Percentiles rank a stretch among this genome's conserved stretches.
phyloP scores from a whole-genome alignment of 352 stramenopile species.

The Blastocystis sp. region DNA sequence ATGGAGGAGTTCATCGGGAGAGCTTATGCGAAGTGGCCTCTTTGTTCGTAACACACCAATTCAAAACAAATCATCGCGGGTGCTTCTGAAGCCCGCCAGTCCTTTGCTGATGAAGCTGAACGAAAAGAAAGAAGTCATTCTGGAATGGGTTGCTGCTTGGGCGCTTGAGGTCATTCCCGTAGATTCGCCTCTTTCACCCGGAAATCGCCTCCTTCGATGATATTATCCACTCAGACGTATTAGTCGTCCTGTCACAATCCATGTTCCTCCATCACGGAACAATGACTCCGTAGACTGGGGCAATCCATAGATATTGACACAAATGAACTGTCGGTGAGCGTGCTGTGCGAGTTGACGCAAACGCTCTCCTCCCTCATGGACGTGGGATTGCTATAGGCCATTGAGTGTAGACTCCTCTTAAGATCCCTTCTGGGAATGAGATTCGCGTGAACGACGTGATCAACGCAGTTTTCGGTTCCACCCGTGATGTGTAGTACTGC shows the following conservation, averaged over 20 bases:
- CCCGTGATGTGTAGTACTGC: not conserved
- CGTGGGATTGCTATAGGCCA: not conserved
- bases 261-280: not conserved
- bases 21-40: not conserved
- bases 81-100: too few relatives aligned
- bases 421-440: not conserved
- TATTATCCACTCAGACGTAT: not conserved
- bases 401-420: not conserved
- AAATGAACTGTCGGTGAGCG: not conserved
- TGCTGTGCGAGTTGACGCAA: not conserved
- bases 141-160: not conserved
- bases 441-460: not conserved
- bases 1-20: conserved; percentile 63
- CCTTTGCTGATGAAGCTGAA: not conserved
- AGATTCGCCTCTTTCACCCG: conserved; percentile 19
- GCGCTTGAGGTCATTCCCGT: not conserved
- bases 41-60: too few relatives aligned
- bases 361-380: not conserved
- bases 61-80: too few relatives aligned
- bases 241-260: not conserved
- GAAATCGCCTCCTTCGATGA: conserved; percentile 9
- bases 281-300: not conserved
- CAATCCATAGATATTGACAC: too few relatives aligned
- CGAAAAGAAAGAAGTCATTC: not conserved
- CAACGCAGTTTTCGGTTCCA: not conserved